phyloP scores from a whole-genome alignment of 805 yeast species.

The Spathaspora girioi region DNA sequence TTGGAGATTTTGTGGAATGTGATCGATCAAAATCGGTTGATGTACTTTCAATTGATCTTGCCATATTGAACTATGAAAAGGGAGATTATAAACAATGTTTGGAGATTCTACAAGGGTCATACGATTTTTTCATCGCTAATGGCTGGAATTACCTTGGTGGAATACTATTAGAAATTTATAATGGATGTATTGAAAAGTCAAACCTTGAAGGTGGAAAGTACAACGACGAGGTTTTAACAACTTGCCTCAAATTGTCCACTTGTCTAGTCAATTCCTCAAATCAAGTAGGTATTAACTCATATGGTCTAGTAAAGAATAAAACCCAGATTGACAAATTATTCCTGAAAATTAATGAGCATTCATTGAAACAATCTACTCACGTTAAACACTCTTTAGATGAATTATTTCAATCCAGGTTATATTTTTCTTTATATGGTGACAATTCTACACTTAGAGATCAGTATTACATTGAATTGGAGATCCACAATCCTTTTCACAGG shows the following conservation, averaged over 20 bases:
- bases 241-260: conserved; percentile 40
- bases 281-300: conserved; percentile 6
- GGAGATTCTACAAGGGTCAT: conserved; percentile 62
- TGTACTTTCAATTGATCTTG: conserved; percentile 74
- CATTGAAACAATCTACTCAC: conserved; percentile 8
- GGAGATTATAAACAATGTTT: conserved; percentile 59
- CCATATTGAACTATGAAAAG: conserved; percentile 59
- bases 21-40: conserved; percentile 64
- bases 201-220: conserved; percentile 13
- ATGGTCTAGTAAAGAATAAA: conserved; percentile 12
- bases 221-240: conserved; percentile 27
- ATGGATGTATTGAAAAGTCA: conserved; percentile 58
- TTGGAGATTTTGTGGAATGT: conserved; percentile 49
- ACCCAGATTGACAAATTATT: conserved; percentile 9
- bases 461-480: conserved; percentile 31
- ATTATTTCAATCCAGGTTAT: conserved; percentile 32
- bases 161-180: conserved; percentile 59
- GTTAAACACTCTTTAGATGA: conserved; percentile 21
- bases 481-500: conserved; percentile 28
- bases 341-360: conserved; percentile 19
- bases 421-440: conserved; percentile 34
- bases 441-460: conserved; percentile 22
- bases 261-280: conserved; percentile 17
- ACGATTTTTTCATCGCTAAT: conserved; percentile 58
- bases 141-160: conserved; percentile 78